These are phyloP conservation scores for Penicillium antarcticum DNA, from an alignment of 495 filamentous ascomycete species.

Conservation along the genomic window DNA sequence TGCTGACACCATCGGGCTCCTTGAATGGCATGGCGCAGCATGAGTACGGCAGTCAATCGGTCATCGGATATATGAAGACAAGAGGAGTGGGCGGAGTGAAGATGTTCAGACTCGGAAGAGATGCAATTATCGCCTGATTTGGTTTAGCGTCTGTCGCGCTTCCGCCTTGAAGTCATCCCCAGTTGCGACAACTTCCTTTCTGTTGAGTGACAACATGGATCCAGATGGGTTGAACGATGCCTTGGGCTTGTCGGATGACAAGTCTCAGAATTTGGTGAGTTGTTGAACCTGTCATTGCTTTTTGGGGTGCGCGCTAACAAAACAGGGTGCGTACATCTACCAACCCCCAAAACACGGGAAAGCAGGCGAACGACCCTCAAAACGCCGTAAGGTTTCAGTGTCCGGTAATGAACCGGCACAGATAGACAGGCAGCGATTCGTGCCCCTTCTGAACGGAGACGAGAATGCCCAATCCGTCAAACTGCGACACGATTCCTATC, in stretches of 20 bases:
- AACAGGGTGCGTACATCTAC: conserved; percentile 70
- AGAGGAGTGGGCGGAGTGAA: conserved; percentile 2
- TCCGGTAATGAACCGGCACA: conserved; percentile 15
- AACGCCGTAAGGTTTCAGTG: conserved; percentile 55
- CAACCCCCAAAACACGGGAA: conserved; percentile 43
- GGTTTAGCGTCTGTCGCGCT: conserved; percentile 33
- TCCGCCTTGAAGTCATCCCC: conserved; percentile 19
- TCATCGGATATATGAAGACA: conserved; percentile 24
- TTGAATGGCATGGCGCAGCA: conserved; percentile 47
- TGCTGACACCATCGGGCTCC: conserved; percentile 46
- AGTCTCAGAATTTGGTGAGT: conserved; percentile 49
- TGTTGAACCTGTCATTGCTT: not conserved
- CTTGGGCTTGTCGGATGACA: conserved; percentile 24
- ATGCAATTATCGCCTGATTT: conserved; percentile 27
- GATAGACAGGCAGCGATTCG: conserved; percentile 40
- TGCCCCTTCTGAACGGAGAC: conserved; percentile 58
- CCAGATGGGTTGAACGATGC: conserved; percentile 26
- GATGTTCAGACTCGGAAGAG: conserved; percentile 19
- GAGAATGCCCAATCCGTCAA: conserved; percentile 52
- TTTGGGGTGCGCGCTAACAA: conserved; percentile 10
- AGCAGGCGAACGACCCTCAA: conserved; percentile 52
- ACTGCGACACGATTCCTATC: conserved; percentile 59
- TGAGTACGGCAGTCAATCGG: conserved; percentile 31
- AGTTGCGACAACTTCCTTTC: conserved; percentile 19
- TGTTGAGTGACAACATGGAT: conserved; percentile 23